A percentile compares a stretch with the other conserved stretches of the same genome.
Evolutionary conservation across 1,284 basidiomycete genomes (phyloP).

Genomic region (Malassezia sp.): DNA sequence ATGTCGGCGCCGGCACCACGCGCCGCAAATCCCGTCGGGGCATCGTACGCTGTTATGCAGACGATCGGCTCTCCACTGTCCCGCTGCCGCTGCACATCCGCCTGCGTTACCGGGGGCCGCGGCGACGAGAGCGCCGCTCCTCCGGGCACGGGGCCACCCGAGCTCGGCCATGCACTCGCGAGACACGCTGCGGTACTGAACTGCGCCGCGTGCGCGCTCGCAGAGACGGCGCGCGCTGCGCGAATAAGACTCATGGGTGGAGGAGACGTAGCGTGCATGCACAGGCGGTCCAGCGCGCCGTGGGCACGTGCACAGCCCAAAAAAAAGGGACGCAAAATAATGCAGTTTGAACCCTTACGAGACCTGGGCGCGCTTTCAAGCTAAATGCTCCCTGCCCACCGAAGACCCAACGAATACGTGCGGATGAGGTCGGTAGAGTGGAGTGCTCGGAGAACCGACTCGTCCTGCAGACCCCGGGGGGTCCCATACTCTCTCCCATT

Average conservation of each 20-base stretch:
- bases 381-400: slow-evolving; percentile 18
- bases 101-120: neutral
- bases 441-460: slow-evolving; percentile 19
- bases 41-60: slow-evolving; percentile 42
- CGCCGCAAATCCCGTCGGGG: slow-evolving; percentile 36
- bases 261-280: too few relatives aligned
- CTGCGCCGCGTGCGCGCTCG: too few relatives aligned
- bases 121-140: too few relatives aligned
- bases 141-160: too few relatives aligned
- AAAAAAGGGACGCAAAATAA: slow-evolving; percentile 3
- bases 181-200: too few relatives aligned
- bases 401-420: slow-evolving; percentile 16
- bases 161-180: too few relatives aligned
- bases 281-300: too few relatives aligned
- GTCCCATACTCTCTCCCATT: slow-evolving; percentile 10
- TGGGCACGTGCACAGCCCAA: too few relatives aligned
- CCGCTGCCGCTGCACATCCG: neutral
- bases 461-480: slow-evolving; percentile 9
- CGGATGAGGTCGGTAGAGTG: slow-evolving; percentile 18
- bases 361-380: slow-evolving; percentile 19
- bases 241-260: too few relatives aligned
- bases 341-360: slow-evolving; percentile 14
- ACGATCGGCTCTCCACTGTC: slow-evolving; percentile 11
- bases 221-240: too few relatives aligned
- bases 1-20: slow-evolving; percentile 37